Evolutionary conservation across 805 yeast genomes (phyloP).

Genomic region (Cyberlindnera euphorbiiphila): DNA sequence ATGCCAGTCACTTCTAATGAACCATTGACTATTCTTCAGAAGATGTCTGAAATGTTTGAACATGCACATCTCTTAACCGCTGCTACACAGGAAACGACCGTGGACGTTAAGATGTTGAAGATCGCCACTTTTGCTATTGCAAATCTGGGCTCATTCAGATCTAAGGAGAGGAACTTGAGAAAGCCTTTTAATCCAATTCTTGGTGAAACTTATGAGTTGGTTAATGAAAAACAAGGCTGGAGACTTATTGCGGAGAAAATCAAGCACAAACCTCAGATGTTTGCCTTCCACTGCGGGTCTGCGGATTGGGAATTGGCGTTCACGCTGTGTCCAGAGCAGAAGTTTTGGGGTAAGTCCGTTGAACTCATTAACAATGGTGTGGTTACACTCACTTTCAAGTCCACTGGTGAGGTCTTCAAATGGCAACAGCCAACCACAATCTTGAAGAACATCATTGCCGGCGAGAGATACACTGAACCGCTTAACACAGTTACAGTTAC

Average conservation of each 20-base stretch:
- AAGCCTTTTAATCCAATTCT: slow-evolving; percentile 94
- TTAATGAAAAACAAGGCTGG: slow-evolving; percentile 76
- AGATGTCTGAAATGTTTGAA: slow-evolving; percentile 76
- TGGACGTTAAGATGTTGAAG: slow-evolving; percentile 55
- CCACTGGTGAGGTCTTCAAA: slow-evolving; percentile 63
- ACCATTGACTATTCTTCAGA: slow-evolving; percentile 80
- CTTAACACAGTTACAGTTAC: slow-evolving; percentile 60
- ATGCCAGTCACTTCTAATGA: slow-evolving; percentile 96
- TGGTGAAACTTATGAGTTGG: slow-evolving; percentile 91
- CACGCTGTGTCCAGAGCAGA: slow-evolving; percentile 72
- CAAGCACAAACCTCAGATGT: slow-evolving; percentile 78
- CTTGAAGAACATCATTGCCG: slow-evolving; percentile 85
- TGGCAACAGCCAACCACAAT: slow-evolving; percentile 84
- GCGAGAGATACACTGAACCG: slow-evolving; percentile 93
- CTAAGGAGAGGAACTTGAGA: slow-evolving; percentile 70
- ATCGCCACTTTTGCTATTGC: slow-evolving; percentile 83
- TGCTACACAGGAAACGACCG: slow-evolving; percentile 45
- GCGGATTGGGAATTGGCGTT: slow-evolving; percentile 64
- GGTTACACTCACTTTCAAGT: slow-evolving; percentile 50
- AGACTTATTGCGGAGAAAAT: slow-evolving; percentile 83
- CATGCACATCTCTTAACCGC: slow-evolving; percentile 63
- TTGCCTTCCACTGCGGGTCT: slow-evolving; percentile 77
- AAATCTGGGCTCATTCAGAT: slow-evolving; percentile 63
- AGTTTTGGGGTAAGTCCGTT: slow-evolving; percentile 92
- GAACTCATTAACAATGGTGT: slow-evolving; percentile 78